A percentile compares a stretch with the other conserved stretches of the same genome.
Evolutionary conservation across 352 stramenopile species (phyloP).

Genomic region (Peronospora belbahrii): DNA sequence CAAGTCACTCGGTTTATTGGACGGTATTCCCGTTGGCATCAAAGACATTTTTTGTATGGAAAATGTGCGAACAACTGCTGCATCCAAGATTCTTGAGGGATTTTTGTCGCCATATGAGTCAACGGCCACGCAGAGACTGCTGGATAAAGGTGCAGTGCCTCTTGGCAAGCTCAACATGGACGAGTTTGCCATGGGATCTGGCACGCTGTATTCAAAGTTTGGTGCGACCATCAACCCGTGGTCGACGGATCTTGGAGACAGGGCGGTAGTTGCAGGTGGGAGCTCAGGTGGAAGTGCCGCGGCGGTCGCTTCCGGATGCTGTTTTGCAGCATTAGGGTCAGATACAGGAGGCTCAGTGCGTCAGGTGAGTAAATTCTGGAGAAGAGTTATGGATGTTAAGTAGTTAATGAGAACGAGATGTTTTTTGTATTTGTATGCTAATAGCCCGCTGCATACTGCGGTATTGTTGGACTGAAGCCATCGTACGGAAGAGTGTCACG

Average conservation of each 20-base stretch:
- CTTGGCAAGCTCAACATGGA: constrained; percentile 98
- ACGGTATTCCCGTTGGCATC: constrained; percentile 93
- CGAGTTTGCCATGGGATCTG: constrained; percentile 98
- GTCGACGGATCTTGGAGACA: constrained; percentile 48
- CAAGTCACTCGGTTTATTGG: constrained; percentile 52
- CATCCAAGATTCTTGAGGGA: constrained; percentile 85
- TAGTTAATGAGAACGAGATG: neutral
- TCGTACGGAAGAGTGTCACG: constrained; percentile 95
- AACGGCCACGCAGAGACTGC: constrained; percentile 75
- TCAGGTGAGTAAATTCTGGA: constrained; percentile 36
- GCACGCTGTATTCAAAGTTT: constrained; percentile 87
- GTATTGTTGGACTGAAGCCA: constrained; percentile 95
- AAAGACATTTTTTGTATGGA: constrained; percentile 96
- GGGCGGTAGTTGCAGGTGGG: constrained; percentile 82
- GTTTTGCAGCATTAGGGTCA: constrained; percentile 90
- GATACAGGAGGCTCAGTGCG: constrained; percentile 97
- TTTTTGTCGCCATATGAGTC: constrained; percentile 89
- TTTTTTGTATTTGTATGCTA: neutral
- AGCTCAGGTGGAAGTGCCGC: constrained; percentile 92
- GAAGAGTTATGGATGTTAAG: neutral
- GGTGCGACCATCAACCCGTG: constrained; percentile 86
- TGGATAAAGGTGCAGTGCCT: constrained; percentile 86
- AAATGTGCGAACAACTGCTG: constrained; percentile 76
- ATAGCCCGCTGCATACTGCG: constrained; percentile 91
- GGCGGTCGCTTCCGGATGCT: constrained; percentile 88